Base-by-base conservation (phyloP, 164 flowering plant genomes). In the Tinospora cordifolia region DNA sequence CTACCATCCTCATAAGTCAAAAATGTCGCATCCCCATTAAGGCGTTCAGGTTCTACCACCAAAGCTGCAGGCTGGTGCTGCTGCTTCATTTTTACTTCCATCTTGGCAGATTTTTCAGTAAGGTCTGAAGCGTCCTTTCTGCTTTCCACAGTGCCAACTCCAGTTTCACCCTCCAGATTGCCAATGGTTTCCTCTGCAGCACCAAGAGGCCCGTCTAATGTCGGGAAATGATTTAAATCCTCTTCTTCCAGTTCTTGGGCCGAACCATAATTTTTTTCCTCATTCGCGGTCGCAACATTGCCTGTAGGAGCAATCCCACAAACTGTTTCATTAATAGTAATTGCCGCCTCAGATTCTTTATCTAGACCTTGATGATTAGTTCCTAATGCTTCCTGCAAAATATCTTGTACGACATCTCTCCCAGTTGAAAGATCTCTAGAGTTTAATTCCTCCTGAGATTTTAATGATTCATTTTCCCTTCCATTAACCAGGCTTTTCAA, bases 381-480 rank as follows among this genome's bases (percentile, higher is more conserved):
- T 62, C 17, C 73, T 17, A 44, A 36, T 40, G 26, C 49, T 27
- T 22, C 70, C 40, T 14, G 22, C 27, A 70, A 51, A 69, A 13
- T 64, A 41, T 67, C 78, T 15, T 47, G 65, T 62, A 67, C 11
- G 8, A 30, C 46, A 59, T 66, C 72, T 75, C 62, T 22, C 51
- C 8, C 62, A 10, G 64, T 69, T 62, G 68, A 65, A 76, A 72
- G 71, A 65, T 57, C 62, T 57, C 40, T 65, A 62, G 72, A 62
- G 22, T 30, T 69, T 25, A 44, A 74, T 68, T 69, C 65, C 65
- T 59, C 62, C 41, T 5, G 41, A 44, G 19, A 6, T 22, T 17
- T 63, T 44, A 75, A 70, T 26, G 69, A 30, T 65, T 76, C 74
- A 51, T 36, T 74, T 76, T 68, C 70, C 67, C 79, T 77, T 59